Evolutionary conservation across 805 yeast species (phyloP).

Genomic region (Saturnispora gosingensis): DNA sequence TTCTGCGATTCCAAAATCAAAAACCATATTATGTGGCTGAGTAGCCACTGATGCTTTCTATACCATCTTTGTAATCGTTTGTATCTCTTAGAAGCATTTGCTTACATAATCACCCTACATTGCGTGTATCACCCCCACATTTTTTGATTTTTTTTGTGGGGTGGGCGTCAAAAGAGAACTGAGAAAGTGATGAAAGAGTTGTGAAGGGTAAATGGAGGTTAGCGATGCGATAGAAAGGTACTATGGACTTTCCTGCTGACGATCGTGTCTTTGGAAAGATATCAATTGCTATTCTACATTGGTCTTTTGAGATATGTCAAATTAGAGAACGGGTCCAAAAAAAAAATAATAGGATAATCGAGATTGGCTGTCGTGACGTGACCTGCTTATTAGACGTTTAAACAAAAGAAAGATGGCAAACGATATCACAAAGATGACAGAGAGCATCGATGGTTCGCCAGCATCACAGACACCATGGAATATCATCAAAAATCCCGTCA

Average conservation of each 20-base stretch:
- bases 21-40: constrained; percentile 25
- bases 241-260: not conserved
- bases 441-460: not conserved
- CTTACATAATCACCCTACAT: not conserved
- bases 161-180: not conserved
- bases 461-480: constrained; percentile 19
- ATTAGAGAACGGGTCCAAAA: not conserved
- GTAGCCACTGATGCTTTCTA: not conserved
- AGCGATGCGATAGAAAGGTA: not conserved
- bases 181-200: not conserved
- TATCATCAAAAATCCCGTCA: constrained; percentile 28
- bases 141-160: not conserved
- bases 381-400: not conserved
- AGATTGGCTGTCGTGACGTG: not conserved
- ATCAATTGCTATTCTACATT: not conserved
- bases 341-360: not conserved
- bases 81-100: not conserved
- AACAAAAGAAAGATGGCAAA: not conserved
- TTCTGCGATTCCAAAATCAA: constrained; percentile 22
- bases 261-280: not conserved
- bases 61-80: not conserved
- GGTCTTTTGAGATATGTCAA: not conserved
- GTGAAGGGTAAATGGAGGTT: not conserved
- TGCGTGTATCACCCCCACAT: not conserved
- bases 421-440: not conserved